Evolutionary conservation across 345 rosid genomes (phyloP).

Genomic region (Salix purpurea): DNA sequence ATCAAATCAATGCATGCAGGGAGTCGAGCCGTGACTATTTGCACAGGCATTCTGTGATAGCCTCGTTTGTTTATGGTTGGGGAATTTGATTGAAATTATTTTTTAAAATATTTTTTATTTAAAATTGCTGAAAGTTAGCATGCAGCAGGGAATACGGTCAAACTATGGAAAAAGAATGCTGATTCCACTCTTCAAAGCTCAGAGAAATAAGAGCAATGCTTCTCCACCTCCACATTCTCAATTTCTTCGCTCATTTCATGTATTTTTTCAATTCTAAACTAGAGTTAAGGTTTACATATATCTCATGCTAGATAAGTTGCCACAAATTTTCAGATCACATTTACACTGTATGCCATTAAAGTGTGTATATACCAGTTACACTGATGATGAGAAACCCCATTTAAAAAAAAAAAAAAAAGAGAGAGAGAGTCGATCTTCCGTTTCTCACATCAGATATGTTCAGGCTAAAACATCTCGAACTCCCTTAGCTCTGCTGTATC

Average conservation of each 20-base stretch:
- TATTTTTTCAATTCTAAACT: constrained; percentile 13
- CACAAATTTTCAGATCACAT: constrained; percentile 21
- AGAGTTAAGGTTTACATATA: constrained; percentile 5
- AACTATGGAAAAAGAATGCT: neutral
- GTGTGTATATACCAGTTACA: constrained; percentile 1
- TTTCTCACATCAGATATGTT: neutral
- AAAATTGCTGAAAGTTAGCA: neutral
- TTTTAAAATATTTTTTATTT: no score
- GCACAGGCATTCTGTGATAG: no score
- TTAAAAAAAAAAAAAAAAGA: neutral
- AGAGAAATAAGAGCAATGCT: neutral
- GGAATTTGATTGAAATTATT: no score
- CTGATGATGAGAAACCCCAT: constrained; percentile 6
- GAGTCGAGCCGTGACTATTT: no score
- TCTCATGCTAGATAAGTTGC: constrained; percentile 7
- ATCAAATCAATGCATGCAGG: no score
- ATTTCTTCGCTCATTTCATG: neutral
- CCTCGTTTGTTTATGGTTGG: no score
- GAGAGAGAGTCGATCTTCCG: constrained; percentile 9
- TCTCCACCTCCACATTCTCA: neutral
- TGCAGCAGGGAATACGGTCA: neutral
- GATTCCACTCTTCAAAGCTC: neutral
- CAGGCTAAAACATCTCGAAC: constrained; percentile 56
- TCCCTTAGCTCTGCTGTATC: constrained; percentile 34
- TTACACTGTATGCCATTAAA: constrained; percentile 25